These are phyloP conservation scores for Phytophthora meadii DNA, from an alignment of 352 stramenopile species.

Conservation along the genomic window DNA sequence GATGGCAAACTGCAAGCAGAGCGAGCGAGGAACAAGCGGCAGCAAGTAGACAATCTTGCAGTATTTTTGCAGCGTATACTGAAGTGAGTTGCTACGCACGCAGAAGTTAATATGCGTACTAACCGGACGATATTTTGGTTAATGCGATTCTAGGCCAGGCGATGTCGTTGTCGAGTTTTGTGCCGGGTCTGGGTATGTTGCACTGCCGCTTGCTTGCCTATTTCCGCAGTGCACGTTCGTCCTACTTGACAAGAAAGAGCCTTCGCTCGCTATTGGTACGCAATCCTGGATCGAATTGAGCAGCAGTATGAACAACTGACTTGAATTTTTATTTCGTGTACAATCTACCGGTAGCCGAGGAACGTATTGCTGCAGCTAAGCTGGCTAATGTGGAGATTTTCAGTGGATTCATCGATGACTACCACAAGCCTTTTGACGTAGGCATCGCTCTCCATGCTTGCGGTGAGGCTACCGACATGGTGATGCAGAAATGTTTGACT, in stretches of 20 bases:
- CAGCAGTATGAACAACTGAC: background rate
- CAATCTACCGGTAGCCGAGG: conserved; percentile 50
- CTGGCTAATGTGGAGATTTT: conserved; percentile 82
- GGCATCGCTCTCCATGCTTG: conserved; percentile 85
- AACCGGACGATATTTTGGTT: conserved; percentile 16
- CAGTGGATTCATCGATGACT: conserved; percentile 80
- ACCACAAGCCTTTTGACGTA: conserved; percentile 70
- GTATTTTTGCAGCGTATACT: conserved; percentile 74
- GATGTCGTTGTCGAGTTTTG: conserved; percentile 88
- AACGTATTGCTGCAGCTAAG: conserved; percentile 64
- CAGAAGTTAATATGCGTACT: background rate
- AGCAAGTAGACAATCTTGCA: conserved; percentile 82
- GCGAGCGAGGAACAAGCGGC: conserved; percentile 72
- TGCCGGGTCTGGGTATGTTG: conserved; percentile 78
- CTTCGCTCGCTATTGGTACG: conserved; percentile 78
- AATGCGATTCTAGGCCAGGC: conserved; percentile 46
- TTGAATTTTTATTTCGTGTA: background rate
- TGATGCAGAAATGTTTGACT: conserved; percentile 76
- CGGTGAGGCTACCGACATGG: conserved; percentile 84
- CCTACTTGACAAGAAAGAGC: conserved; percentile 80
- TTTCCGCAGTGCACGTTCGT: conserved; percentile 82
- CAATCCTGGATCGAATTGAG: background rate
- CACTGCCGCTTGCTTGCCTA: conserved; percentile 74
- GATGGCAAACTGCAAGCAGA: conserved; percentile 65
- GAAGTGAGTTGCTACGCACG: conserved; percentile 32